These are phyloP conservation scores for Otatea glauca DNA, from an alignment of 176 grass and related monocot species.

Conservation along the genomic window DNA sequence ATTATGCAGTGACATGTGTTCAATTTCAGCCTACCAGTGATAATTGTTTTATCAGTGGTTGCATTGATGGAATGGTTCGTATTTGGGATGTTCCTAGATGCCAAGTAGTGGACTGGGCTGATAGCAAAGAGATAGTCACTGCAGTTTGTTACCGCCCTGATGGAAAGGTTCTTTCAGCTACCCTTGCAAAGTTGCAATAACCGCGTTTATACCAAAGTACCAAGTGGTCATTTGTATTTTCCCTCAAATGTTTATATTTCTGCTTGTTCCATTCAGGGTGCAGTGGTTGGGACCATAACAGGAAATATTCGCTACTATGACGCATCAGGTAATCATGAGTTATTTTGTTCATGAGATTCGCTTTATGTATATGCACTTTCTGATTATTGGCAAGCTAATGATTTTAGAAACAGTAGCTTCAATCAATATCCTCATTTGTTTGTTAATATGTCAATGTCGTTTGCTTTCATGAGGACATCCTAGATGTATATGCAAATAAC, in stretches of 20 bases:
- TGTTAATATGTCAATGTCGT: conserved; percentile 54
- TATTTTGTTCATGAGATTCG: conserved; percentile 47
- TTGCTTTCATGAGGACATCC: conserved; percentile 32
- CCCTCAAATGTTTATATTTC: conserved; percentile 34
- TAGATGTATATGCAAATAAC: conserved; percentile 41
- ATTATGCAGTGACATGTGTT: conserved; percentile 82
- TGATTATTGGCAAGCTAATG: conserved; percentile 42
- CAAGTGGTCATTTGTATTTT: conserved; percentile 10
- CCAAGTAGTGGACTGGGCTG: conserved; percentile 67
- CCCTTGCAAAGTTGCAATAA: conserved; percentile 33
- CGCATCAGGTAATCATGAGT: conserved; percentile 75
- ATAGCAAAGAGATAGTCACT: conserved; percentile 85
- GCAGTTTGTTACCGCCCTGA: conserved; percentile 81
- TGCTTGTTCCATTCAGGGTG: conserved; percentile 58
- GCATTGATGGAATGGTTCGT: conserved; percentile 83
- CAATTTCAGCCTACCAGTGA: conserved; percentile 79
- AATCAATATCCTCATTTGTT: conserved; percentile 50
- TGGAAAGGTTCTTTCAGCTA: conserved; percentile 67
- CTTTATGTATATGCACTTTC: conserved; percentile 12
- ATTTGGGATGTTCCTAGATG: conserved; percentile 77
- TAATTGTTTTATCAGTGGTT: conserved; percentile 81
- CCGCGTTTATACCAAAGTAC: conserved; percentile 26
- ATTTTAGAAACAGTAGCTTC: conserved; percentile 52
- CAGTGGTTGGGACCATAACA: conserved; percentile 79
- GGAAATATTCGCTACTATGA: conserved; percentile 81